Base-by-base conservation (phyloP, 2,329 filamentous ascomycete genomes). In the Ophiostoma ips region DNA sequence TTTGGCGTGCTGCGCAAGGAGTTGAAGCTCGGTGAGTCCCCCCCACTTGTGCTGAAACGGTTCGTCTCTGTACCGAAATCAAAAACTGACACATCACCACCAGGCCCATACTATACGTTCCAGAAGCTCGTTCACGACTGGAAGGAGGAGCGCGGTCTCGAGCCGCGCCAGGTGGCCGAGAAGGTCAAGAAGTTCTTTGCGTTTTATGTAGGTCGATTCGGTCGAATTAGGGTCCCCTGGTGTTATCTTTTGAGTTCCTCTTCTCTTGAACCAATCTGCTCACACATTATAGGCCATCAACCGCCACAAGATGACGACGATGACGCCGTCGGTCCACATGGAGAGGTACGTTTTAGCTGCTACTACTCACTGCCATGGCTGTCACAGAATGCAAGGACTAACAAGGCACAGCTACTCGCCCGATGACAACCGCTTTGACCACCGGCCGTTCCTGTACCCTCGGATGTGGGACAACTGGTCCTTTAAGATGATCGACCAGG, bases 231-330 rank as follows among this genome's bases (percentile, higher is more conserved):
- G n/a, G n/a, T n/a, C n/a, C n/a, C n/a, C n/a, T n/a, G n/a, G n/a
- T n/a, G n/a, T n/a, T n/a, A n/a, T n/a, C n/a, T n/a, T n/a, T n/a
- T n/a, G 24, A 28, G 24, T 28, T 9, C 33, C 33, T 11, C 2
- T 35, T 11, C 33, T 35, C 7, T 35, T 31, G 12, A 6, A 13
- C 8, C 10, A 5, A 13, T 41, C 15, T 35, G 33, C 15, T 35
- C 7, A 35, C 15, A 13, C 33, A n/a, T 13, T 9, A 35, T 28
- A 28, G 31, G 50, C 52, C 49, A 76, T 80, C 58, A 83, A 84
- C 61, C 65, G 81, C 13, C 80, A 83, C 61, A 84, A 84, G 64
- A 75, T 76, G 69, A 81, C 78, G 1, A 72, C 72, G 1, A 62
- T 80, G 47, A 81, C 79, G 3, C 77, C 77, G 0, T 69, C 71